Evolutionary conservation across 1,139 yeast genomes (phyloP), one percentile per base, ranked within the genome.

Genomic region (Scheffersomyces stambukii): DNA sequence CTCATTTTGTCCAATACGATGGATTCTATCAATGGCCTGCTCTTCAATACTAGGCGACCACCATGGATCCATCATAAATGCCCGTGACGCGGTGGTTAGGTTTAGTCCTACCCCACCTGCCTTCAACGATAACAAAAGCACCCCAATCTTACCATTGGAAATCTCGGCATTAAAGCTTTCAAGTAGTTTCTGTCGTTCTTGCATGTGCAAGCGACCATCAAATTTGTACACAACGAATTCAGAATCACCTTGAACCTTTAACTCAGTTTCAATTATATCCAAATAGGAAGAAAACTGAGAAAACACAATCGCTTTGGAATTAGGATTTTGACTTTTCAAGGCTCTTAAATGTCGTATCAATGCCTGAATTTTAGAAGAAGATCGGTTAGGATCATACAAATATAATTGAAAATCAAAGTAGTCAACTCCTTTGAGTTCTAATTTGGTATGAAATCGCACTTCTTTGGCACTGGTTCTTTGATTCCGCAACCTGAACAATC

Each of bases 71-170:
- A 91, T 83, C 75, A 91, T 70, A 46, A 80, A 88, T 6, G 95
- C 97, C 24, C 76, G 70, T 0, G 85, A 81, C 0, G 97, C 96
- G 26, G 81, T 76, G 0, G 95, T 89, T 37, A 91, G 61, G 48
- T 91, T 91, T 40, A 91, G 65, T 0, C 98, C 98, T 6, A 89
- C 96, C 4, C 97, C 97, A 11, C 98, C 97, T 0, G 97, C 95
- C 52, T 86, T 89, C 37, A 89, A 60, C 1, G 95, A 83, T 19
- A 91, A 56, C 13, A 89, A 58, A 12, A 91, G 52, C 1, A 89
- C 70, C 2, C 77, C 70, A 3, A 78, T 56, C 30, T 61, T 61
- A 3, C 40, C 40, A 10, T 50, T 43, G 17, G 47, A 45, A 5
- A 47, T 45, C 24, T 60, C 59, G 8, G 42, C 41, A 26, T 54